These are phyloP conservation scores for Tolypocladium amazonense DNA, from an alignment of 2,329 filamentous ascomycete species.

Conservation along the genomic window DNA sequence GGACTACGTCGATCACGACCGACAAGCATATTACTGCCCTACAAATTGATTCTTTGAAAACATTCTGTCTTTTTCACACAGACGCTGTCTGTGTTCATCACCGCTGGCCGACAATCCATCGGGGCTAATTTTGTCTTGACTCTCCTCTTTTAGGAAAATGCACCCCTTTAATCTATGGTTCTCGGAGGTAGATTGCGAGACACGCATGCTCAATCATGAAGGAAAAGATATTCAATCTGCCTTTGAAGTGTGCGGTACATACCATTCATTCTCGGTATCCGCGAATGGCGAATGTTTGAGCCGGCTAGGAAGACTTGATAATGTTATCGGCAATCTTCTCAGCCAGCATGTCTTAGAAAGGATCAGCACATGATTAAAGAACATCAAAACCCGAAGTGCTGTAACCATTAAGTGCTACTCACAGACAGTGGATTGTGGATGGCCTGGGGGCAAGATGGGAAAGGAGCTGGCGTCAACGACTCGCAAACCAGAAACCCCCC, in stretches of 20 bases:
- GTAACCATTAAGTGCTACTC: neutral
- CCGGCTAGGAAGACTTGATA: neutral
- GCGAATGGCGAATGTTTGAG: neutral
- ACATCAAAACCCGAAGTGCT: neutral
- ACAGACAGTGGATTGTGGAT: neutral
- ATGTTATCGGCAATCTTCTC: neutral
- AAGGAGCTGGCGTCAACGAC: neutral
- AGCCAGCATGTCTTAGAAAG: neutral
- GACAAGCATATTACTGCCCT: neutral
- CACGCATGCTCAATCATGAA: neutral
- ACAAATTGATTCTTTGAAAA: too few species aligned
- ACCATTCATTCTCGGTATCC: neutral
- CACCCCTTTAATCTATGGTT: too few species aligned
- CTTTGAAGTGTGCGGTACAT: neutral
- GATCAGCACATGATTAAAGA: neutral
- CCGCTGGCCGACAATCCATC: neutral
- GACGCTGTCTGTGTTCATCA: neutral
- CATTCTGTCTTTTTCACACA: neutral
- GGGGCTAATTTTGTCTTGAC: neutral
- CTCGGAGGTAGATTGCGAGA: neutral
- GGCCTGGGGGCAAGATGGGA: neutral
- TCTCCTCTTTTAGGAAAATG: neutral
- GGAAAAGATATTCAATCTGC: neutral
- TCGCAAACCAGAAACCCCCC: neutral
- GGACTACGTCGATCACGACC: neutral